Evolutionary conservation across 495 filamentous ascomycete species (phyloP), one percentile per base, ranked within the genome.

Genomic region (Penicillium maclennaniae): DNA sequence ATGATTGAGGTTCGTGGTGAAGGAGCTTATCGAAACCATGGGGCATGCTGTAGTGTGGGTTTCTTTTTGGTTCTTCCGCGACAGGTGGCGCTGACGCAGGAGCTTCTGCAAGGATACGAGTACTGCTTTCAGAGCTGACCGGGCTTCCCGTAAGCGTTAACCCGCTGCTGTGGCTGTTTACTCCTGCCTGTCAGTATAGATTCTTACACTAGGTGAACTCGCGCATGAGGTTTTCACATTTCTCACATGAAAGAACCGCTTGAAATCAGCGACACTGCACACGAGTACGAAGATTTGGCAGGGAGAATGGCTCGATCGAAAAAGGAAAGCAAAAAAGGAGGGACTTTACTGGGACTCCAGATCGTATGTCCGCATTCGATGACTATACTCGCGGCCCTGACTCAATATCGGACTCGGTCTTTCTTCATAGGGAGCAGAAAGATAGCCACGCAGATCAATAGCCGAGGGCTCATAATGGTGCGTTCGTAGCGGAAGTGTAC

Each of bases 11-110:
- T n/a, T 61, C 54, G 31, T 69, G 72, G 46, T 75, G 67, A 34
- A 77, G 66, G 26, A 77, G 56, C 23, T 66, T 71, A 47, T 75
- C 73, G 45, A 77, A 72, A 34, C 73, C 72, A 15, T 63, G 65
- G 16, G 72, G 71, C 55, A 74, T 67, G 36, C 71, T 63, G 43
- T 65, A 61, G 36, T 49, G 54, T 19, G 53, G 45, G 28, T 59
- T 63, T 27, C 70, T 58, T 17, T 34, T 49, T 27, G 52, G 46
- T 28, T 63, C 54, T 56, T 54, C 53, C 15, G 36, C 43, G 27
- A 6, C 48, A 21, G 49, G 14, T 51, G 51, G 41, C 14, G 51
- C 39, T 14, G 55, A 39, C 14, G 53, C 39, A 14, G 55, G 43
- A 37, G 44, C 61, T 49, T 56, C 37, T 23, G 59, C 17, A 20